Percentiles rank a stretch among this genome's conserved stretches.
Conservation (phyloP, 768 basidiomycete species). For the Lanmaoa pseudosensibilis region DNA sequence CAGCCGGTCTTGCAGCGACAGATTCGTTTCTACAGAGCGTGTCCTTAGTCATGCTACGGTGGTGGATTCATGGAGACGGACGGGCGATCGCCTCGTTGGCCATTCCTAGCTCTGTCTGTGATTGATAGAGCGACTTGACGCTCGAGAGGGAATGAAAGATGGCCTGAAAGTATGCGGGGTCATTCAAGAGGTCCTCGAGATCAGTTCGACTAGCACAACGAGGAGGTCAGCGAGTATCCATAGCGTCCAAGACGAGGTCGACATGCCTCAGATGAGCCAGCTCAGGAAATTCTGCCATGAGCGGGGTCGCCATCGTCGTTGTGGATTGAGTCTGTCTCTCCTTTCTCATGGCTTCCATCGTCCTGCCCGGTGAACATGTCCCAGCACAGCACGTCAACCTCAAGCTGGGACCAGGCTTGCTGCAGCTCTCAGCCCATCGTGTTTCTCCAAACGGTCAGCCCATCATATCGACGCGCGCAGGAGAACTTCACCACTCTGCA, state of each 20-base stretch:
- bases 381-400: constrained; percentile 75
- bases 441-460: constrained; percentile 17
- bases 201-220: constrained; percentile 68
- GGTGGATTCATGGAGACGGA: constrained; percentile 40
- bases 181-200: constrained; percentile 83
- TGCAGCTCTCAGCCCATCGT: constrained; percentile 45
- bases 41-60: constrained; percentile 4
- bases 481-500: constrained; percentile 63
- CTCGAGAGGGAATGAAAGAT: constrained; percentile 75
- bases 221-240: constrained; percentile 8
- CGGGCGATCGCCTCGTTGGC: constrained; percentile 88
- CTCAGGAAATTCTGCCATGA: constrained; percentile 69
- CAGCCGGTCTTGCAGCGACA: constrained; percentile 72
- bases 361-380: constrained; percentile 82
- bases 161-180: constrained; percentile 84
- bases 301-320: constrained; percentile 37
- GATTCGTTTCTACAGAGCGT: constrained; percentile 60
- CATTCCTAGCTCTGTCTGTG: constrained; percentile 73
- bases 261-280: constrained; percentile 70
- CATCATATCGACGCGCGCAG: constrained; percentile 67
- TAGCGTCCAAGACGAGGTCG: constrained; percentile 3
- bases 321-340: constrained; percentile 1
- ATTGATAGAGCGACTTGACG: constrained; percentile 73
- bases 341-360: constrained; percentile 47
- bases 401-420: constrained; percentile 83